Base-by-base conservation (phyloP, 1,284 basidiomycete species). In the Trichosporon inkin region DNA sequence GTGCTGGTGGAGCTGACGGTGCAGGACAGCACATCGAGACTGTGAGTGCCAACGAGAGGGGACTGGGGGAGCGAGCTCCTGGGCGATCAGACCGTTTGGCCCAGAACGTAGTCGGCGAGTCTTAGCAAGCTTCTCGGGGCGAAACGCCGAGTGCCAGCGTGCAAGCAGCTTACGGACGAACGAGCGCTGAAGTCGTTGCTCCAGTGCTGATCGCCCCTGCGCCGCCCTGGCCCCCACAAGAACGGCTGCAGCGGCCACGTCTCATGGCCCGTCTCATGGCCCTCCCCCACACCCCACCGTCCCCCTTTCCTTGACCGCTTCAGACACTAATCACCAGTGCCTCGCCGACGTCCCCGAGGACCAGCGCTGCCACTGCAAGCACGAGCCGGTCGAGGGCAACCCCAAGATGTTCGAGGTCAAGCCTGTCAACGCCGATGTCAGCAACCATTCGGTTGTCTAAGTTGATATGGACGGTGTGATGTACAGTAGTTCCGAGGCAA, bases 21-120 rank as follows among this genome's bases (percentile, higher is more conserved):
- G 2, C 58, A 78, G 75, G 76, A 20, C 60, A 63, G n/a, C 76
- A 78, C 57, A 75, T 78, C 55, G 75, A 77, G 60, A 66, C 59
- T 14, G 76, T 75, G 54, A 47, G 74, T 66, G 13, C 28, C 28
- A 32, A 5, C 28, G 28, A 8, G 8, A 32, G 41, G 39, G 17
- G 38, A 22, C 38, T 32, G 47, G 49, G 32, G 32, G 49, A 34
- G 32, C 20, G 22, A 10, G 22, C 32, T 4, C 28, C 28, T 8
- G 4, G 28, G 8, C 28, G 28, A 32, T 5, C 28, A 32, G 5
- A 32, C 28, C 8, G 28, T 8, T 8, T 32, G 28, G 28, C 5
- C 28, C 28, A 32, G 28, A 8, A 32, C 28, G 28, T 32, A 5
- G 5, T 32, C 4, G 28, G 8, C 28, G 28, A n/a, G n/a, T n/a